A percentile compares a stretch with the other conserved stretches of the same genome.
These are phyloP conservation scores for Stropharia rugosoannulata DNA, from an alignment of 768 basidiomycete species.

Conservation along the genomic window DNA sequence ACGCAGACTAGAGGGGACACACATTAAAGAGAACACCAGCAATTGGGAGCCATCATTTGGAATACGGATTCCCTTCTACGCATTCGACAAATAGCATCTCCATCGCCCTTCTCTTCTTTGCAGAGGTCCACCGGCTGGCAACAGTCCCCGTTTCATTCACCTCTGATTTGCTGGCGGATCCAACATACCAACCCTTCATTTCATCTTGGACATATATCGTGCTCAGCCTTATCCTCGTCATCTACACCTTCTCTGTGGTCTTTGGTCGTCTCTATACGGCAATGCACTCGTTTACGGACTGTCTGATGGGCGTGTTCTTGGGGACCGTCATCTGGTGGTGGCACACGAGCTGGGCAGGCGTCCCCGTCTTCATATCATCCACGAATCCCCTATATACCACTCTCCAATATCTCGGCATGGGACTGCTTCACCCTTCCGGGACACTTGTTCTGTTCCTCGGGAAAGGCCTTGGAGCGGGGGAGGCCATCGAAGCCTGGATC, in stretches of 20 bases:
- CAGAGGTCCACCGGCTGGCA: slow-evolving; percentile 55
- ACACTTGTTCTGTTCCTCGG: slow-evolving; percentile 31
- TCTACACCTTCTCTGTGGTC: slow-evolving; percentile 72
- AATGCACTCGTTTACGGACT: slow-evolving; percentile 88
- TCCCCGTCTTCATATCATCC: slow-evolving; percentile 30
- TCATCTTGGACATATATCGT: slow-evolving; percentile 44
- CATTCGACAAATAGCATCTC: slow-evolving; percentile 92
- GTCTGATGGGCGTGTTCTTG: slow-evolving; percentile 57
- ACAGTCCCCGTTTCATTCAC: slow-evolving; percentile 21
- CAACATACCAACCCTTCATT: slow-evolving; percentile 31
- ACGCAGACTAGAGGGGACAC: neutral
- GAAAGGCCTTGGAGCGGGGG: slow-evolving; percentile 35
- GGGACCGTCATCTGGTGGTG: slow-evolving; percentile 72
- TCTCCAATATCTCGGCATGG: slow-evolving; percentile 23
- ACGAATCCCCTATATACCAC: slow-evolving; percentile 27
- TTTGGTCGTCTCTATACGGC: slow-evolving; percentile 82
- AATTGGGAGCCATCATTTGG: slow-evolving; percentile 78
- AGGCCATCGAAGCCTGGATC: slow-evolving; percentile 35
- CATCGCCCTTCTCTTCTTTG: slow-evolving; percentile 79
- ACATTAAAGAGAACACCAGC: slow-evolving; percentile 36
- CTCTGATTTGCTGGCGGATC: slow-evolving; percentile 2
- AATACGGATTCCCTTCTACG: slow-evolving; percentile 96
- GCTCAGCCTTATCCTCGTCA: slow-evolving; percentile 41
- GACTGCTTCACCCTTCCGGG: slow-evolving; percentile 14
- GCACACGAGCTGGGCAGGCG: slow-evolving; percentile 42